Percentiles rank a stretch among this genome's conserved stretches.
These are phyloP conservation scores for Nematocida displodere DNA, from an alignment of 371 early-diverging fungal species.

Conservation along the genomic window DNA sequence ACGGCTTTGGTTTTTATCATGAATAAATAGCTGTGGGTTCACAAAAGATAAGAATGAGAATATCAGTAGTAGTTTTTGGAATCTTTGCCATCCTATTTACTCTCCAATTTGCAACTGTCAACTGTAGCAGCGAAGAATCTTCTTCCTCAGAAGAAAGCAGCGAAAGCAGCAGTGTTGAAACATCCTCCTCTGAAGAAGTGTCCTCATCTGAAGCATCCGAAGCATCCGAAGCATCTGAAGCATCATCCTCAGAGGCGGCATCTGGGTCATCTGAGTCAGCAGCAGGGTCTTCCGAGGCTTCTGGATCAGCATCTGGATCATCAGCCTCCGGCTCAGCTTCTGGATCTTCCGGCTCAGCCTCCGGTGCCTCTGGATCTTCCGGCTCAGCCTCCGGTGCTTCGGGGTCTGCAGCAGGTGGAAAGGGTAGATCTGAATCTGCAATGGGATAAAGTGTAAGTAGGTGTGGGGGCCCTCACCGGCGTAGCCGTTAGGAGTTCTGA, in stretches of 20 bases:
- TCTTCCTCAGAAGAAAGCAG: no score
- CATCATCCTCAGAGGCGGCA: neutral
- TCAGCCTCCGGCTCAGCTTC: neutral
- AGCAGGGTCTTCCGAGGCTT: neutral
- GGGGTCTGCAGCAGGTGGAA: neutral
- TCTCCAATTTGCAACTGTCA: neutral
- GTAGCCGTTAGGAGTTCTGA: no score
- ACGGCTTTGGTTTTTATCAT: no score
- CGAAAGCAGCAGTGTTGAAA: neutral
- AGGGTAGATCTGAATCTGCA: no score
- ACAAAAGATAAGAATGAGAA: constrained; percentile 10
- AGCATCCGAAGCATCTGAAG: neutral
- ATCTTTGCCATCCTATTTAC: constrained; percentile 11
- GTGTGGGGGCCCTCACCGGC: no score
- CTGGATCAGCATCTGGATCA: neutral
- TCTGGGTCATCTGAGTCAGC: neutral
- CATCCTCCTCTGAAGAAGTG: neutral
- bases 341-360: neutral
- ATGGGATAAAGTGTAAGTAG: no score
- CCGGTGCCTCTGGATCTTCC: neutral
- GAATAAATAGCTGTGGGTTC: neutral
- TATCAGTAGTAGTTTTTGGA: constrained; percentile 31
- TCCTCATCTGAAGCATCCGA: neutral
- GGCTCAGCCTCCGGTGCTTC: neutral
- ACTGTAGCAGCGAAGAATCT: neutral